Evolutionary conservation across 768 basidiomycete genomes (phyloP), one percentile per base, ranked within the genome.

Genomic region (Lactarius akahatsu): DNA sequence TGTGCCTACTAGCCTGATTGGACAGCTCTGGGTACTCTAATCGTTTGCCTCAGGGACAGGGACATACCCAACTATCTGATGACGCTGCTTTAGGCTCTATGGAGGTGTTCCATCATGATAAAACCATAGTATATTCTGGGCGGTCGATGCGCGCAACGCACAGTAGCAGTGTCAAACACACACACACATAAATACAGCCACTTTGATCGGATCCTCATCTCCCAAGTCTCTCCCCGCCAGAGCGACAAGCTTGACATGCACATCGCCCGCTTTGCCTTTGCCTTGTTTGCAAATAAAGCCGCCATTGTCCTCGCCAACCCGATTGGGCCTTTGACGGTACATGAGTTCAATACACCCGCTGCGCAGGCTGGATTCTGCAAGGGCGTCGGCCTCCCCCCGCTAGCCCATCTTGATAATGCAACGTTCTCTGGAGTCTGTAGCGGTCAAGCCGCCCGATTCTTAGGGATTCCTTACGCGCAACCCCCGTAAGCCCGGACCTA

Each of bases 391-490:
- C 38, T 9, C 8, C 32, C 36, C 10, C 71, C 72, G 7, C 68
- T 65, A 2, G 70, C 72, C 23, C 38, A 43, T 18, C 71, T 76
- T 9, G 74, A 73, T 47, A 58, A 70, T 32, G 76, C 67, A 8
- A 71, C 66, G 7, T 72, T 77, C 57, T 43, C 61, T 20, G 74
- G 76, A 6, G 16, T 55, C 2, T 63, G 71, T 11, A 40, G 47
- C n/a, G 66, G 65, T 8, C 47, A 38, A 6, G 59, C 69, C 1
- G 56, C 67, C 15, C 65, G 56, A n/a, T 77, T 73, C 58, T 45
- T 73, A 32, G 74, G 76, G 30, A 71, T 77, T 26, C 75, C 76
- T 7, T 76, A 68, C 54, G 75, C 75, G 5, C 26, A 70, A 61
- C 74, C 76, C 13, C 73, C 74, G 74, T 76, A 63, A 47, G 75